Base-by-base conservation (phyloP, 2,329 filamentous ascomycete genomes). In the Beauveria australis region DNA sequence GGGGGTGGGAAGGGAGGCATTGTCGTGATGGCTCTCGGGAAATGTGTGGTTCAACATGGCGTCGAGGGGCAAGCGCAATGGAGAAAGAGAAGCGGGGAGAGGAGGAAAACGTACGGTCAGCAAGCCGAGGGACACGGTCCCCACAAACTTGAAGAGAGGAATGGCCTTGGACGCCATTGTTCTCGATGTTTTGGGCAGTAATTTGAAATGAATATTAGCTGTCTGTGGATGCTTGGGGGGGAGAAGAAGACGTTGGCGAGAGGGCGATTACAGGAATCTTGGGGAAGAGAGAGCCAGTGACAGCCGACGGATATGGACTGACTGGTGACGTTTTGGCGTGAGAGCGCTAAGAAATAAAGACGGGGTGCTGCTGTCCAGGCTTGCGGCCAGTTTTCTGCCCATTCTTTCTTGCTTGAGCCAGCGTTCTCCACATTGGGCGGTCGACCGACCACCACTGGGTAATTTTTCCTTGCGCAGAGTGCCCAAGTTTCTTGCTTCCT, bases 141-240 rank as follows among this genome's bases (percentile, higher is more conserved):
- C 93, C 67, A 97, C 89, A 73, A 97, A 96, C 78, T 97, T 97
- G 78, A 89, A 85, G 73, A 89, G 77, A 60, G 90, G 87, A 70
- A 96, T 80, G 70, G 86, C 85, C 68, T 81, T 85, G 68, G 82
- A 84, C 67, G 84, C 80, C 84, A 91, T 89, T 74, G 71, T 67
- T 63, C 14, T 33, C 28, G 22, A 26, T 18, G 19, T 43, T 18
- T 18, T 16, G 5, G 8, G 7, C 16, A 22, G 6, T 10, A 2
- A 6, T 37, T 37, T n/a, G 12, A 5, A 19, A 24, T 12, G 37
- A 18, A n/a, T 4, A 18, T 3, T 22, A 10, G 19, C 26, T 37
- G 43, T 57, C 53, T 22, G 40, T 55, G 6, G 41, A 22, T 46
- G 40, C 30, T 26, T 53, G 16, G 18, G 41, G 33, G 14, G 24